phyloP scores from a whole-genome alignment of 495 filamentous ascomycete species.

The Thermothielavioides terrestris region DNA sequence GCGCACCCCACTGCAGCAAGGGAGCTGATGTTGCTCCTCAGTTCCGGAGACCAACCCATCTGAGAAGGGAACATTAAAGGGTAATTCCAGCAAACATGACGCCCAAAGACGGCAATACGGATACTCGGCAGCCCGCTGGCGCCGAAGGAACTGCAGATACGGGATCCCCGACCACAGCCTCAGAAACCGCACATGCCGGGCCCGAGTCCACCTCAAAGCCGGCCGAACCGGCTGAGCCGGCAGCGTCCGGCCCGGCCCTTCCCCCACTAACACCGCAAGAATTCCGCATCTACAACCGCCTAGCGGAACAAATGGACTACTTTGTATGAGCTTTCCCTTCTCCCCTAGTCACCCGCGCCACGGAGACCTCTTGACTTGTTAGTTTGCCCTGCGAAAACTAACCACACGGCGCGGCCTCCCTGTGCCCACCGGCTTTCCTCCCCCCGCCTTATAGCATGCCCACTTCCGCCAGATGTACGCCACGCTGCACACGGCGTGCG shows the following conservation, averaged over 20 bases:
- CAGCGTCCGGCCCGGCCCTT: slow-evolving; percentile 10
- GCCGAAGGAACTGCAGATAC: too few relatives aligned
- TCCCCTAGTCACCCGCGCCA: slow-evolving; percentile 10
- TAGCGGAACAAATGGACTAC: slow-evolving; percentile 71
- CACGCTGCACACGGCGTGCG: slow-evolving; percentile 52
- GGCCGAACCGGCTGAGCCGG: neutral
- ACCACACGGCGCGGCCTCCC: too few relatives aligned
- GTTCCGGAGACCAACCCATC: too few relatives aligned
- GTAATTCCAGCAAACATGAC: too few relatives aligned
- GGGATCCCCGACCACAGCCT: neutral
- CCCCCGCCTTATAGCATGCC: slow-evolving; percentile 50
- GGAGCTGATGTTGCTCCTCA: too few relatives aligned
- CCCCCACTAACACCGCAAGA: slow-evolving; percentile 20
- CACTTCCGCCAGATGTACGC: slow-evolving; percentile 71
- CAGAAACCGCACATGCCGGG: neutral
- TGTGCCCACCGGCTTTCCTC: too few relatives aligned
- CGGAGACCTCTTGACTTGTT: slow-evolving; percentile 10
- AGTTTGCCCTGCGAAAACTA: too few relatives aligned
- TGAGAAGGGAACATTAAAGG: too few relatives aligned
- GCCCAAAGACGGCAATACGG: too few relatives aligned
- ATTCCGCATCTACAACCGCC: slow-evolving; percentile 51
- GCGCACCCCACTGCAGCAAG: too few relatives aligned
- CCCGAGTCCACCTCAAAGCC: neutral
- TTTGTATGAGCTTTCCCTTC: slow-evolving; percentile 40
- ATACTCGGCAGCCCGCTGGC: too few relatives aligned